Evolutionary conservation across 106 monocot genomes (phyloP).

Genomic region (Agapanthus africanus): DNA sequence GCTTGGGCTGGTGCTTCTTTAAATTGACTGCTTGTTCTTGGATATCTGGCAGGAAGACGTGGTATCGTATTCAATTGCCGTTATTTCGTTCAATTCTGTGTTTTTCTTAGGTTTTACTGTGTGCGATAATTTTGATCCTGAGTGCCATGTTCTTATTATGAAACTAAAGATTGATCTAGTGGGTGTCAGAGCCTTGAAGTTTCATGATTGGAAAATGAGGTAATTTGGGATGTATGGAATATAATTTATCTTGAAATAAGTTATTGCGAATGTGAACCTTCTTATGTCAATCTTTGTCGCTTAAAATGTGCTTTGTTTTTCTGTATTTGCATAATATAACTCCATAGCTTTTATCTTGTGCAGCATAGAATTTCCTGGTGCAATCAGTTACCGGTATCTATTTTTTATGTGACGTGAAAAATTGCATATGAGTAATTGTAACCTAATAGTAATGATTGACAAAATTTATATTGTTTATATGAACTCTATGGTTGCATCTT

Average conservation of each 20-base stretch:
- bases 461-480: not conserved
- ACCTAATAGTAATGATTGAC: not conserved
- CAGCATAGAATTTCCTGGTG: not conserved
- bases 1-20: constrained; percentile 69
- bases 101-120: not conserved
- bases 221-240: not conserved
- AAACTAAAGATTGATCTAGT: not conserved
- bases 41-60: not conserved
- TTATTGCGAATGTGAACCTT: not conserved
- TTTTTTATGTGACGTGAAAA: not conserved
- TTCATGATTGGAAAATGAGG: not conserved
- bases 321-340: too few relatives aligned
- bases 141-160: constrained; percentile 1
- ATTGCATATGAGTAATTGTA: not conserved
- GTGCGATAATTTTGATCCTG: not conserved
- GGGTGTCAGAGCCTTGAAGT: not conserved
- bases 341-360: too few relatives aligned
- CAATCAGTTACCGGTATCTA: not conserved
- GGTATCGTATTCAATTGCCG: not conserved
- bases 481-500: not conserved
- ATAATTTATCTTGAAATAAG: too few relatives aligned
- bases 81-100: not conserved
- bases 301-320: not conserved
- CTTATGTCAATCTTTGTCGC: too few relatives aligned
- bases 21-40: not conserved